These are phyloP conservation scores for Balakata baccata DNA, from an alignment of 345 rosid species.

Conservation along the genomic window DNA sequence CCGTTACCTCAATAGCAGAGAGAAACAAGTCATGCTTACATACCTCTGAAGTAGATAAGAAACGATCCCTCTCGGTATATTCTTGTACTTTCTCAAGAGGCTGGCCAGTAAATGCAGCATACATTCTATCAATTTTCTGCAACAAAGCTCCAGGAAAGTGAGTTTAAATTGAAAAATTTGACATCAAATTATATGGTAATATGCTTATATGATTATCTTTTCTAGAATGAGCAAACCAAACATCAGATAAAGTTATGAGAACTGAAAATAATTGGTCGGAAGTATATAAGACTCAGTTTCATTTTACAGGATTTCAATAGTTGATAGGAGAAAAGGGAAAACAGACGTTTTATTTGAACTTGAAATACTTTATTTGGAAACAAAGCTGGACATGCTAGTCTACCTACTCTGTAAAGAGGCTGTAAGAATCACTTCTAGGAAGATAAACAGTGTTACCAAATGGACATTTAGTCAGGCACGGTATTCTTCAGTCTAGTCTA, in stretches of 20 bases:
- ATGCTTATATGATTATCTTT: background rate
- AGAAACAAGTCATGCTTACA: slow-evolving; percentile 1
- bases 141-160: slow-evolving; percentile 11
- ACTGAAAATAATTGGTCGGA: background rate
- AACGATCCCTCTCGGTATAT: slow-evolving; percentile 80
- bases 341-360: background rate
- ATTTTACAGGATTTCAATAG: background rate
- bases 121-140: slow-evolving; percentile 93
- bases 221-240: background rate
- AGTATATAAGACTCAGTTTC: background rate
- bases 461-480: background rate
- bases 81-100: slow-evolving; percentile 77
- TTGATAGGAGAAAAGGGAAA: background rate
- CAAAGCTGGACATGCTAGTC: background rate
- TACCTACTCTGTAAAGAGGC: background rate
- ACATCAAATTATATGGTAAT: background rate
- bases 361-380: background rate
- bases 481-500: background rate
- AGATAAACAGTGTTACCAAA: background rate
- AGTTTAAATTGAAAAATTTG: slow-evolving; percentile 1
- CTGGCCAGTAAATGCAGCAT: slow-evolving; percentile 80
- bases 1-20: background rate
- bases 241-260: background rate
- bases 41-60: slow-evolving; percentile 85
- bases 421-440: background rate